Evolutionary conservation across 2,329 filamentous ascomycete genomes (phyloP).

Genomic region (Fusarium acutatum): DNA sequence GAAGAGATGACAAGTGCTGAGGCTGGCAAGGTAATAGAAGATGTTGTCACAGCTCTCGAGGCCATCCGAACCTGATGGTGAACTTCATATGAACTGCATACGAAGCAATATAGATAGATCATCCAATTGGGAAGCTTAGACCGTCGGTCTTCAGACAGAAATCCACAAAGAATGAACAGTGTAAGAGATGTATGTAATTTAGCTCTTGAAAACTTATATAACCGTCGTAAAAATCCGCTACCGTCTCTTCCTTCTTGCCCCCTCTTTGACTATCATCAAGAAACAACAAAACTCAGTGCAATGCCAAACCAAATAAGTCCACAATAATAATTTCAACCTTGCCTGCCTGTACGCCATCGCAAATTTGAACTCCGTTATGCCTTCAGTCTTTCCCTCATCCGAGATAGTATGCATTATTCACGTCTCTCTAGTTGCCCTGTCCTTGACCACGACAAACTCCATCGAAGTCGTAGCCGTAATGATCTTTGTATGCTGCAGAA

Average conservation of each 20-base stretch:
- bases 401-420: slow-evolving; percentile 14
- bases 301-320: slow-evolving; percentile 34
- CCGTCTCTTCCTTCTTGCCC: slow-evolving; percentile 18
- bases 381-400: slow-evolving; percentile 12
- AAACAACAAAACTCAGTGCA: slow-evolving; percentile 21
- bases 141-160: not conserved
- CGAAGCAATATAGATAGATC: not conserved
- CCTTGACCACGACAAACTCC: slow-evolving; percentile 21
- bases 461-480: slow-evolving; percentile 20
- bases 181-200: slow-evolving; percentile 30
- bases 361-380: slow-evolving; percentile 31
- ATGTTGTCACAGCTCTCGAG: slow-evolving; percentile 52
- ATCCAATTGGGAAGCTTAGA: not conserved
- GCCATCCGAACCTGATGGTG: slow-evolving; percentile 44
- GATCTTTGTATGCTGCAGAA: slow-evolving; percentile 16
- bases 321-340: slow-evolving; percentile 29
- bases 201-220: slow-evolving; percentile 36
- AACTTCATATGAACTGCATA: not conserved
- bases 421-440: slow-evolving; percentile 6
- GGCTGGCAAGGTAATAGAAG: slow-evolving; percentile 53
- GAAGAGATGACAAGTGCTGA: slow-evolving; percentile 51
- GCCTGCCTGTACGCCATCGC: slow-evolving; percentile 37
- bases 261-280: slow-evolving; percentile 20
- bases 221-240: slow-evolving; percentile 32
- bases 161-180: slow-evolving; percentile 5